Evolutionary conservation across 164 flowering plant genomes (phyloP), one percentile per base, ranked within the genome.

Genomic region (Platanus orientalis): DNA sequence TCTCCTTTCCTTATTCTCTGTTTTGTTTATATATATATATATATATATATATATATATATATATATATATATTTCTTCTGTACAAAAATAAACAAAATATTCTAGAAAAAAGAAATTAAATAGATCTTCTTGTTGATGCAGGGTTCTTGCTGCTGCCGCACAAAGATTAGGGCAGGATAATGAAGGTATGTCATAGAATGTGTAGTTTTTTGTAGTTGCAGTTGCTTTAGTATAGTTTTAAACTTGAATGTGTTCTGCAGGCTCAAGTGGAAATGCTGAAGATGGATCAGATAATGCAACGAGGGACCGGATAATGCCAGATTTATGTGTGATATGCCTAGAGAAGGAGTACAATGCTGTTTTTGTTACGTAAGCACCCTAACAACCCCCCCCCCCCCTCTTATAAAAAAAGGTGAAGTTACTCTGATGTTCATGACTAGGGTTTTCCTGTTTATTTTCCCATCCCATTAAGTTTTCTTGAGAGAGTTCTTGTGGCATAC

Each of bases 81-180:
- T n/a, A n/a, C n/a, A n/a, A n/a, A n/a, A n/a, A n/a, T n/a, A n/a
- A n/a, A n/a, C n/a, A n/a, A n/a, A n/a, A n/a, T n/a, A n/a, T n/a
- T n/a, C n/a, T n/a, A n/a, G n/a, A n/a, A 21, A 14, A 21, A 36
- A 14, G 49, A 40, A 58, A 23, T 16, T 17, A 40, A 20, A 17
- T 1, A 0, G 30, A 47, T n/a, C 49, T 30, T 62, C 55, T 64
- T 76, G 57, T 70, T 23, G 40, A n/a, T 79, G 73, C 73, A 90
- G 98, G 84, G 98, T 90, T 73, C 90, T 89, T 69, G 96, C 85
- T 64, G 98, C 98, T 30, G 98, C 96, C 49, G 89, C 94, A 19
- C 85, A 82, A 71, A 73, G 86, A 69, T 66, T 76, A 58, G 88
- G 75, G 57, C 81, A 77, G 76, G 83, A 86, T 23, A 73, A 62